phyloP scores from a whole-genome alignment of 257 asterid species.

The Solanum piurae region DNA sequence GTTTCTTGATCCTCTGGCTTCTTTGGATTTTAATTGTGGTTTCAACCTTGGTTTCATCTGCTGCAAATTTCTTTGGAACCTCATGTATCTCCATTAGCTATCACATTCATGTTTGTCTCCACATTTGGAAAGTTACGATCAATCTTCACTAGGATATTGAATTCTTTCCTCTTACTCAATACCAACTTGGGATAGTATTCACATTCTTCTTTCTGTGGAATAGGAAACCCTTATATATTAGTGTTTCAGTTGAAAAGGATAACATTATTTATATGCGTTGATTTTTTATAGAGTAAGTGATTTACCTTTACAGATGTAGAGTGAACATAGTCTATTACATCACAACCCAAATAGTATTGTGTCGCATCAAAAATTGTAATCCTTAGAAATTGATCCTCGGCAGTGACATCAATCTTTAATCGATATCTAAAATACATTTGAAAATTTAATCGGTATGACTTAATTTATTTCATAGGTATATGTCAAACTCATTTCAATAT shows the following conservation, averaged over 20 bases:
- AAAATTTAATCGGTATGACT: neutral
- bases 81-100: no score
- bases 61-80: no score
- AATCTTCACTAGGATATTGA: no score
- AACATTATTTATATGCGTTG: no score
- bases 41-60: no score
- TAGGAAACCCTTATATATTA: no score
- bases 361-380: neutral
- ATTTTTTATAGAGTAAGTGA: no score
- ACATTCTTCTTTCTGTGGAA: no score
- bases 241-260: no score
- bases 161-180: no score
- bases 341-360: neutral
- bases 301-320: neutral
- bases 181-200: no score
- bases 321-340: neutral
- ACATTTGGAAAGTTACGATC: no score
- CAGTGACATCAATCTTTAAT: neutral
- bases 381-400: neutral
- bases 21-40: neutral
- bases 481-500: neutral
- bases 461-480: neutral
- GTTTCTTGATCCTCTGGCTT: neutral
- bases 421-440: neutral
- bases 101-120: neutral